Conservation (phyloP, 805 yeast species). For the Sugiyamaella boreocaroliniensis region DNA sequence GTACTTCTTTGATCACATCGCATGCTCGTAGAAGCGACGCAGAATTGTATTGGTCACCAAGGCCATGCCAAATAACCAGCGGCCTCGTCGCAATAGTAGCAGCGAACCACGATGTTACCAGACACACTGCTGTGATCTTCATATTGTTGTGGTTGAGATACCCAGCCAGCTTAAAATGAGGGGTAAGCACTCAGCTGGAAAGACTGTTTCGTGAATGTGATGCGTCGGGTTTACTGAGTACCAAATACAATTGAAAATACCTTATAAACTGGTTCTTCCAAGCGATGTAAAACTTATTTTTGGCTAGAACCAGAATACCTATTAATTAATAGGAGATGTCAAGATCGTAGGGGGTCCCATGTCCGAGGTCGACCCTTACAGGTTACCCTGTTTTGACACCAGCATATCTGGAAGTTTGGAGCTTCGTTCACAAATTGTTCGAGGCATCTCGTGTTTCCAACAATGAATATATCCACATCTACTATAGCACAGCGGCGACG, state of each 20-base stretch:
- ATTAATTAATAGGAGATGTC: background rate
- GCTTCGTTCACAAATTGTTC: no score
- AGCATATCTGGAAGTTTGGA: no score
- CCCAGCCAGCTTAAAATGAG: no score
- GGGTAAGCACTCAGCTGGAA: no score
- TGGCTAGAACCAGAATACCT: background rate
- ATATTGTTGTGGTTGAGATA: no score
- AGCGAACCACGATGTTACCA: background rate
- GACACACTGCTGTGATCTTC: background rate
- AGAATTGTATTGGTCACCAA: constrained; percentile 69
- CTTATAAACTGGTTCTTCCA: no score
- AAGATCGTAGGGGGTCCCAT: no score
- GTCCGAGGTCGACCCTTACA: background rate
- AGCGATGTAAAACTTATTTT: no score
- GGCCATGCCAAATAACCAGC: constrained; percentile 77
- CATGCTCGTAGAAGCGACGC: constrained; percentile 46
- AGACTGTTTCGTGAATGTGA: no score
- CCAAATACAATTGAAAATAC: no score
- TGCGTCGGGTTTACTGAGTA: no score
- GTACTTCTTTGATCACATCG: constrained; percentile 35
- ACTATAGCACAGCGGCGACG: constrained; percentile 81
- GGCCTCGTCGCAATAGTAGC: constrained; percentile 30
- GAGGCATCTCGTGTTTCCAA: no score
- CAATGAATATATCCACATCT: constrained; percentile 83
- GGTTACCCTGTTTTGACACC: background rate